Evolutionary conservation across 208 protist species (phyloP).

Genomic region (Acanthamoeba royreba): DNA sequence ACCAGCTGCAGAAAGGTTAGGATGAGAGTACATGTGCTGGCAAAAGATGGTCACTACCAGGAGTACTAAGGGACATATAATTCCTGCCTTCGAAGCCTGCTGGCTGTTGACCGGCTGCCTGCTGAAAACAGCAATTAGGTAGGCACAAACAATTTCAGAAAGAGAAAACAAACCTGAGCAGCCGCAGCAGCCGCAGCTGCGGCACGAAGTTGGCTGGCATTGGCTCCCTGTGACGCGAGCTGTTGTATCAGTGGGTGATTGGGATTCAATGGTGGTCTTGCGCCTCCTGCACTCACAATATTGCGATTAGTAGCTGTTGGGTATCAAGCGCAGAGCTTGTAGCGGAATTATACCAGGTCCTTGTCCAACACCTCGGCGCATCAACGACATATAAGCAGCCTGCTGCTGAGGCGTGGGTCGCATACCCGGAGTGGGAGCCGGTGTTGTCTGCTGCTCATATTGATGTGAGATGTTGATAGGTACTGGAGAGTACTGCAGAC

Average conservation of each 20-base stretch:
- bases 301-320: too few species aligned
- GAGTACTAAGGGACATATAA: neutral
- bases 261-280: neutral
- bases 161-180: neutral
- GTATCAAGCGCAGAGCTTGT: neutral
- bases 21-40: neutral
- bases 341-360: neutral
- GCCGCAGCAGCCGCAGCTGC: neutral
- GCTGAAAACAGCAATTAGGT: too few species aligned
- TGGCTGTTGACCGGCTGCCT: neutral
- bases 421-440: neutral
- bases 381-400: slow-evolving; percentile 4
- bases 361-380: neutral
- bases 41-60: neutral
- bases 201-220: neutral
- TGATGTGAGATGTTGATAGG: neutral
- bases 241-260: neutral
- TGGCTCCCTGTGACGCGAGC: neutral
- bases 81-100: neutral
- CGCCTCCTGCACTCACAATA: too few species aligned
- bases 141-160: neutral
- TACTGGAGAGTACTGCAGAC: too few species aligned
- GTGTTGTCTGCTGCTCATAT: neutral
- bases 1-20: neutral
- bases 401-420: neutral